Conservation (phyloP, 805 yeast genomes). For the Metschnikowia amazonensis region DNA sequence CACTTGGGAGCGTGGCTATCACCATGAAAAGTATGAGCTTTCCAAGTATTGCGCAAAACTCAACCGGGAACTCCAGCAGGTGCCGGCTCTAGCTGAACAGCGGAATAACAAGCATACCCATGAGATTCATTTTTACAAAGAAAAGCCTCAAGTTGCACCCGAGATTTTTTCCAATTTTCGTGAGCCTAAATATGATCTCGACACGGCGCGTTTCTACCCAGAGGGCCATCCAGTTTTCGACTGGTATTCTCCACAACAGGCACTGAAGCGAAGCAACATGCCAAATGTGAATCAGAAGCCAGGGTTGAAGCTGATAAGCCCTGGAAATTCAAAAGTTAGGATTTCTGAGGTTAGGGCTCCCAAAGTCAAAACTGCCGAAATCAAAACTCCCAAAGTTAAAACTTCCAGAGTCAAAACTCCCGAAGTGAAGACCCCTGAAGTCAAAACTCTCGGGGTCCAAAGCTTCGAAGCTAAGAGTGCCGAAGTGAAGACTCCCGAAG, state of each 20-base stretch:
- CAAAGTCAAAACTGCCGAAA: not conserved
- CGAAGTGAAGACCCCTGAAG: not conserved
- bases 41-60: not conserved
- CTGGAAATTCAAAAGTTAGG: not conserved
- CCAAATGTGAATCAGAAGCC: not conserved
- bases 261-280: not conserved
- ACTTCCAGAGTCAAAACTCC: not conserved
- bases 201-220: not conserved
- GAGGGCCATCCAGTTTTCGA: not conserved
- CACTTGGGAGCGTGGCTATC: not conserved
- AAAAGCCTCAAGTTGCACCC: not conserved
- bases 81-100: not conserved
- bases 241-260: not conserved
- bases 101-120: not conserved
- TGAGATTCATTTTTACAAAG: not conserved
- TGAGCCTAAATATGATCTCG: not conserved
- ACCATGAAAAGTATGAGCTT: not conserved
- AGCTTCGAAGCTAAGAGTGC: not conserved
- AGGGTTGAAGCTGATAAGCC: not conserved
- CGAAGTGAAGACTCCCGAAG: not conserved
- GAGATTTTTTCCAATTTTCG: too few species aligned
- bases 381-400: not conserved
- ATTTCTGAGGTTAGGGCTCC: not conserved
- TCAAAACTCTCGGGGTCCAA: too few species aligned
- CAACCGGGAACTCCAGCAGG: not conserved